These are phyloP conservation scores for Sanghuangporus sanghuang DNA, from an alignment of 1,284 basidiomycete species.

Conservation along the genomic window DNA sequence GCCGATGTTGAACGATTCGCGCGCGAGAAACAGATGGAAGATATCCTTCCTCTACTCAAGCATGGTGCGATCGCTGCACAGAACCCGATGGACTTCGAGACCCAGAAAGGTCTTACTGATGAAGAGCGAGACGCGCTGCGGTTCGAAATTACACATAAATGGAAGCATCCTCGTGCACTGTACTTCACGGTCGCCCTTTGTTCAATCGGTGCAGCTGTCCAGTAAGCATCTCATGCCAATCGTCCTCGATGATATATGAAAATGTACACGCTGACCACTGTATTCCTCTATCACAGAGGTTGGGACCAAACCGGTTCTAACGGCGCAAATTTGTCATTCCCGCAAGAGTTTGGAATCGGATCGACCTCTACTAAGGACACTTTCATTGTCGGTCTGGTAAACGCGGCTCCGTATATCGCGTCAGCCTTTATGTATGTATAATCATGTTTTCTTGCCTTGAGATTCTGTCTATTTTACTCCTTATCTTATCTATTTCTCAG, in stretches of 20 bases:
- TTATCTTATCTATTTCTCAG: constrained; percentile 21
- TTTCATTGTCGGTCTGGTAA: constrained; percentile 45
- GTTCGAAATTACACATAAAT: constrained; percentile 59
- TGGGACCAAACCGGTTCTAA: constrained; percentile 64
- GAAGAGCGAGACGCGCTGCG: constrained; percentile 51
- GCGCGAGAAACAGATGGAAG: constrained; percentile 41
- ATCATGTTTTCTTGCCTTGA: constrained; percentile 37
- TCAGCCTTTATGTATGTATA: constrained; percentile 46
- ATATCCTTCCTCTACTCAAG: constrained; percentile 45
- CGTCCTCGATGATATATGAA: constrained; percentile 55
- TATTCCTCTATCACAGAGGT: constrained; percentile 30
- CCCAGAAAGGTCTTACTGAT: constrained; percentile 48
- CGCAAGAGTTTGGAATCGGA: constrained; percentile 41
- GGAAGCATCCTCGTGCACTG: constrained; percentile 52
- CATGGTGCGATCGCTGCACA: constrained; percentile 67
- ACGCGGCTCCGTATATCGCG: constrained; percentile 45
- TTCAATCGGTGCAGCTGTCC: constrained; percentile 63
- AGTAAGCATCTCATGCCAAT: constrained; percentile 45
- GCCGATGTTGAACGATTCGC: constrained; percentile 55
- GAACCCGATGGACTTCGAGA: constrained; percentile 47
- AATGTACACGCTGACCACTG: background rate
- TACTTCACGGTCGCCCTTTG: constrained; percentile 53
- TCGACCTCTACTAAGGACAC: constrained; percentile 29
- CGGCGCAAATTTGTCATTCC: constrained; percentile 63
- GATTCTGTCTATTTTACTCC: background rate